phyloP scores from a whole-genome alignment of 345 rosid genomes.

The Psidium guajava region DNA sequence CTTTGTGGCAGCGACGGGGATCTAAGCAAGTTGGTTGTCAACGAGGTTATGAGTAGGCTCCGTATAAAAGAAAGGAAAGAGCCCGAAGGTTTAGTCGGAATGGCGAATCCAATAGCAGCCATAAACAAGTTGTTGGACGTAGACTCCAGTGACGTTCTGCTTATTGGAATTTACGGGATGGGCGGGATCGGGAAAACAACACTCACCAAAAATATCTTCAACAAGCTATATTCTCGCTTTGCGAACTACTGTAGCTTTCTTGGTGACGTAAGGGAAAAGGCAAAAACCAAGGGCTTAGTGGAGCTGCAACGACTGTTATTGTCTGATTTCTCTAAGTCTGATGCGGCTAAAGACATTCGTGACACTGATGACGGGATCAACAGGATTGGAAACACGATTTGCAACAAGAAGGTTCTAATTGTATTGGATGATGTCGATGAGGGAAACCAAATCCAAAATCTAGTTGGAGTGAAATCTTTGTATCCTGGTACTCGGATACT shows the following conservation, averaged over 20 bases:
- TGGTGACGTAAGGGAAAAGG: no score
- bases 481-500: no score
- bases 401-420: not conserved
- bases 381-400: accelerated
- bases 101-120: accelerated
- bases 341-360: accelerated
- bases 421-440: no score
- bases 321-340: accelerated
- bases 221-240: no score
- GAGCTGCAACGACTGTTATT: not conserved
- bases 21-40: not conserved
- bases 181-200: not conserved
- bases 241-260: no score
- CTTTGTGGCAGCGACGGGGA: not conserved
- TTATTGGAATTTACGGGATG: not conserved
- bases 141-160: accelerated
- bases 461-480: no score
- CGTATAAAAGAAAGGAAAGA: accelerated
- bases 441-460: no score
- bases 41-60: accelerated
- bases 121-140: no score
- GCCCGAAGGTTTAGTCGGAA: accelerated
- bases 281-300: not conserved
- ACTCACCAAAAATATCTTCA: not conserved
- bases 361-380: accelerated